Evolutionary conservation across 768 basidiomycete species (phyloP), one percentile per base, ranked within the genome.

Genomic region (Phylloporus arenicola): DNA sequence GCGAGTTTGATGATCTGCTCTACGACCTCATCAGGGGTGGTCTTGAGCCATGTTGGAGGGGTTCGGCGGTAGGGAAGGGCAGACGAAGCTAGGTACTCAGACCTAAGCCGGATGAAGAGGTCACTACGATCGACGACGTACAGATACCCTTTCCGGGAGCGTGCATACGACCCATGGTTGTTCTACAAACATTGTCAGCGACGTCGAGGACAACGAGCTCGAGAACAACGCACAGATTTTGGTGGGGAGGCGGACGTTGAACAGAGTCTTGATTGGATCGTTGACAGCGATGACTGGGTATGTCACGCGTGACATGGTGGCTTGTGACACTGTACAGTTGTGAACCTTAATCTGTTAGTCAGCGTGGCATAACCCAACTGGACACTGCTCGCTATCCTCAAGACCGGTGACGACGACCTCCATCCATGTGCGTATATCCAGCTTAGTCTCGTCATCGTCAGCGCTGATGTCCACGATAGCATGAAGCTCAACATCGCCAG

Each of bases 131-230:
- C 48, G 20, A 51, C 43, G n/a, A 83, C 87, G 64, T 73, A 92
- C 88, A 90, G 80, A 98, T 96, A 82, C 94, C 95, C 92, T 98
- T 98, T 75, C 92, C 92, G 75, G 93, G 92, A 83, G 93, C 93
- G 83, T 98, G 95, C 92, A 96, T 93, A 70, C 93, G 92, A 89
- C 87, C 89, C 89, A 92, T 92, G 75, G 62, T 75, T 69, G 54
- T 64, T 75, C 70, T 78, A 25, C 7, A 45, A 14, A 7, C 12
- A 39, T 11, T 4, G 46, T 60, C 41, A 61, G 63, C 42, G 29
- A 39, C 48, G 19, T 13, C 56, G 25, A 41, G 42, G 41, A 56
- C 45, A n/a, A 24, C 29, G 43, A 44, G 40, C 34, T 55, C 43
- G 53, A 47, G 52, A 64, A 52, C 62, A 1, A 63, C 74, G 44